phyloP scores from a whole-genome alignment of 2,329 filamentous ascomycete genomes.

The Hymenoscyphus occultus region DNA sequence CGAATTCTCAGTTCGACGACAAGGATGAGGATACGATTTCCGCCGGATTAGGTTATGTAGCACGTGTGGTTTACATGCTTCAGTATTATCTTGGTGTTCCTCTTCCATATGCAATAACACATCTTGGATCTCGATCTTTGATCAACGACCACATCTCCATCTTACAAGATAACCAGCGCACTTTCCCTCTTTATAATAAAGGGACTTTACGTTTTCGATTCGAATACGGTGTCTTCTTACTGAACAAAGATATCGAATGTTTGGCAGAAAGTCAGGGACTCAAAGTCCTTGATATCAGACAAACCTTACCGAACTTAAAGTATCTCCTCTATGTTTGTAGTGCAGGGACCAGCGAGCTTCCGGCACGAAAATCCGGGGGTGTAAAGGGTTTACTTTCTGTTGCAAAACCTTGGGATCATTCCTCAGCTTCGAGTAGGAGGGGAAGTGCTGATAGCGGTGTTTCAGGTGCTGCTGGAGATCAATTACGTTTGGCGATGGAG shows the following conservation, averaged over 20 bases:
- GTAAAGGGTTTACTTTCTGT: constrained; percentile 57
- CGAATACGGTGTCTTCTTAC: constrained; percentile 92
- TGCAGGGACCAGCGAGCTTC: constrained; percentile 65
- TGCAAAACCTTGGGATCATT: constrained; percentile 18
- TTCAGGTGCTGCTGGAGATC: constrained; percentile 26
- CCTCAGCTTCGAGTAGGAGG: constrained; percentile 27
- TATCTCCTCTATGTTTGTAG: constrained; percentile 88
- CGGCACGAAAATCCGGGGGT: constrained; percentile 59
- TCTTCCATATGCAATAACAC: constrained; percentile 75
- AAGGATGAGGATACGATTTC: constrained; percentile 68
- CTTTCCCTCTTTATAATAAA: constrained; percentile 78
- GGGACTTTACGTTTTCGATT: constrained; percentile 80
- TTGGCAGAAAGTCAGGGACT: constrained; percentile 65
- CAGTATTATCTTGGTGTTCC: constrained; percentile 79
- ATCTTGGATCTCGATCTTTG: constrained; percentile 64
- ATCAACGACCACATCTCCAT: constrained; percentile 41
- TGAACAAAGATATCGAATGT: constrained; percentile 90
- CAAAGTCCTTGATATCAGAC: constrained; percentile 81
- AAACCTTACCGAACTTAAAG: constrained; percentile 90
- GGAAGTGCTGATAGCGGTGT: constrained; percentile 32
- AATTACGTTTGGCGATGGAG: constrained; percentile 30
- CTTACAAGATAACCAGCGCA: constrained; percentile 45
- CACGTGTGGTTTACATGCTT: constrained; percentile 70
- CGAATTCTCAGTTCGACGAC: constrained; percentile 76
- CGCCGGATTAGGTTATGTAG: constrained; percentile 77